phyloP scores from a whole-genome alignment of 2,329 filamentous ascomycete genomes.

The Fusarium verticillioides region DNA sequence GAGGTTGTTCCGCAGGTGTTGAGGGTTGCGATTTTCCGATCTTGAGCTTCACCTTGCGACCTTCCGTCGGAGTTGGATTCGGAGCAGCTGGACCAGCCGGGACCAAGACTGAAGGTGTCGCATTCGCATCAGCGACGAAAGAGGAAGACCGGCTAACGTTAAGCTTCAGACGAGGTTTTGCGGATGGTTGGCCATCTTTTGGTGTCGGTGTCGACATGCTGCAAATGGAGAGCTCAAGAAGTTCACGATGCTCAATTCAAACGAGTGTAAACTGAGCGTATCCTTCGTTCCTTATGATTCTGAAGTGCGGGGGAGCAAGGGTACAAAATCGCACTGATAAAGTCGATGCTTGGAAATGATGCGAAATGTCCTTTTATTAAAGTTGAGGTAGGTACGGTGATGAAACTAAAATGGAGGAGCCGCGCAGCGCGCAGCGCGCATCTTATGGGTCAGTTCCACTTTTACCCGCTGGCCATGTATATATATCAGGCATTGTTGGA shows the following conservation, averaged over 20 bases:
- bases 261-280: not conserved
- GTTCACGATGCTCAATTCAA: slow-evolving; percentile 15
- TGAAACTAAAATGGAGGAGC: not conserved
- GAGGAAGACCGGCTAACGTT: slow-evolving; percentile 53
- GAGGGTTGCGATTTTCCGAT: slow-evolving; percentile 53
- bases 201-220: slow-evolving; percentile 47
- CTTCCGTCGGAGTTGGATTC: slow-evolving; percentile 46
- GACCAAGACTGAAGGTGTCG: slow-evolving; percentile 27
- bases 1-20: slow-evolving; percentile 50
- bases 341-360: not conserved
- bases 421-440: slow-evolving; percentile 21
- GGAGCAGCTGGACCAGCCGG: not conserved
- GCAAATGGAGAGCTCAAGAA: slow-evolving; percentile 7
- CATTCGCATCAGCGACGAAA: slow-evolving; percentile 46
- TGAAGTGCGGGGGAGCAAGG: not conserved
- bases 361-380: not conserved
- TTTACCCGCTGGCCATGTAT: slow-evolving; percentile 18
- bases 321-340: not conserved
- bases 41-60: slow-evolving; percentile 57
- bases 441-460: slow-evolving; percentile 13
- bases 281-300: not conserved
- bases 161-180: slow-evolving; percentile 54
- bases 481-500: not conserved
- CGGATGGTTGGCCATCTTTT: slow-evolving; percentile 40
- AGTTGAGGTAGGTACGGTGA: not conserved